Evolutionary conservation across 306 rosid species (phyloP).

Genomic region (Cyclanthera cordifolia): DNA sequence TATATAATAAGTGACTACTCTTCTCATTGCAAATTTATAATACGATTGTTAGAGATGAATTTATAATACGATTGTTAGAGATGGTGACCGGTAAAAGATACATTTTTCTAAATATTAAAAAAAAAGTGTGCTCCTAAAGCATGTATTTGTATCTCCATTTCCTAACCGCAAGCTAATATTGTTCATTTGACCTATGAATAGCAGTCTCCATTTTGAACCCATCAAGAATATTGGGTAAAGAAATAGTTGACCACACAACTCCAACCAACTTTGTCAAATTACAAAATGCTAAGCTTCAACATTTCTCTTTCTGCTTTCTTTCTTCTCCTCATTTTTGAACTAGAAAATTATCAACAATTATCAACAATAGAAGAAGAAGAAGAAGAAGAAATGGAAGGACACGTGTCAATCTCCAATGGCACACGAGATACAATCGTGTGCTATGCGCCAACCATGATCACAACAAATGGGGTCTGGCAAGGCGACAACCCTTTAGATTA

Average conservation of each 20-base stretch:
- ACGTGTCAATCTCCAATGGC: neutral
- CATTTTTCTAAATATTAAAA: too few relatives aligned
- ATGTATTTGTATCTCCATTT: neutral
- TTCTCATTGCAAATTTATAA: too few relatives aligned
- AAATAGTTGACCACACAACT: conserved; percentile 11
- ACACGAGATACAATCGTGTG: conserved; percentile 43
- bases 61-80: too few relatives aligned
- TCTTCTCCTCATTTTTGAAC: neutral
- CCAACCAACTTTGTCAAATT: neutral
- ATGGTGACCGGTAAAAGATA: too few relatives aligned
- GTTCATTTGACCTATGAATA: neutral
- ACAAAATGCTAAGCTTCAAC: neutral
- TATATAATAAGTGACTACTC: too few relatives aligned
- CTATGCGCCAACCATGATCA: conserved; percentile 76
- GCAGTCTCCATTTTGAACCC: neutral
- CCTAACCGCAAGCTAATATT: neutral
- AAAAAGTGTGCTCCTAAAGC: neutral
- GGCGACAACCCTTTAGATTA: conserved; percentile 90
- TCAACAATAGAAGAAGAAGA: neutral
- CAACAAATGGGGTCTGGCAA: conserved; percentile 91
- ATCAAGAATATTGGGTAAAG: neutral
- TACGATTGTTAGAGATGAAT: too few relatives aligned
- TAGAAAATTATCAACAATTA: neutral
- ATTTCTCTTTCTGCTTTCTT: conserved; percentile 2
- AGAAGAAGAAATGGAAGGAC: neutral